These are phyloP conservation scores for Silene noctiflora DNA, from an alignment of 179 eudicot species.

Conservation along the genomic window DNA sequence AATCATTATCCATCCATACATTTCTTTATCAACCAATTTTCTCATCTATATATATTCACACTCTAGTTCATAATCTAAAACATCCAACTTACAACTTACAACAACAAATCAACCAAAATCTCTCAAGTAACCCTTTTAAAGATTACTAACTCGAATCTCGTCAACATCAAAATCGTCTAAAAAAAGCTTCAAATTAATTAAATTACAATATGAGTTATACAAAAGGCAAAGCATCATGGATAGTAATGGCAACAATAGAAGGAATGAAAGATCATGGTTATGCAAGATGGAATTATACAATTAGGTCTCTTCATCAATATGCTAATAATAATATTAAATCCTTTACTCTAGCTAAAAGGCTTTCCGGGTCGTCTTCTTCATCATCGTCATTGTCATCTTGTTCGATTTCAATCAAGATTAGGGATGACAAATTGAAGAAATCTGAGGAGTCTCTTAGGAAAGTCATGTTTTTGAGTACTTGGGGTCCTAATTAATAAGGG, in stretches of 20 bases:
- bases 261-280: constrained; percentile 22
- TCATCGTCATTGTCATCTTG: background rate
- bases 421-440: constrained; percentile 12
- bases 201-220: constrained; percentile 5
- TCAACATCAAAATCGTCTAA: too few species aligned
- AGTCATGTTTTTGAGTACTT: constrained; percentile 25
- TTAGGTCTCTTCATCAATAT: constrained; percentile 14
- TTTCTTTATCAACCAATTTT: too few species aligned
- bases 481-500: constrained; percentile 20
- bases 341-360: constrained; percentile 11
- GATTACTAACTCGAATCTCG: too few species aligned
- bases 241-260: constrained; percentile 20
- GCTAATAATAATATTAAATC: constrained; percentile 16
- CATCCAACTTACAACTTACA: too few species aligned
- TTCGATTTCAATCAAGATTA: constrained; percentile 7
- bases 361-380: background rate
- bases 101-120: too few species aligned
- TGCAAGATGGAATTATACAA: constrained; percentile 20
- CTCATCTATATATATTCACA: background rate
- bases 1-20: too few species aligned
- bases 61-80: background rate
- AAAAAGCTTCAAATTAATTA: too few species aligned
- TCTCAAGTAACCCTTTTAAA: too few species aligned
- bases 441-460: constrained; percentile 27
- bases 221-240: constrained; percentile 20